A percentile compares a stretch with the other conserved stretches of the same genome.
Evolutionary conservation across 2,329 filamentous ascomycete species (phyloP).

Genomic region (Niveomyces coronatus): DNA sequence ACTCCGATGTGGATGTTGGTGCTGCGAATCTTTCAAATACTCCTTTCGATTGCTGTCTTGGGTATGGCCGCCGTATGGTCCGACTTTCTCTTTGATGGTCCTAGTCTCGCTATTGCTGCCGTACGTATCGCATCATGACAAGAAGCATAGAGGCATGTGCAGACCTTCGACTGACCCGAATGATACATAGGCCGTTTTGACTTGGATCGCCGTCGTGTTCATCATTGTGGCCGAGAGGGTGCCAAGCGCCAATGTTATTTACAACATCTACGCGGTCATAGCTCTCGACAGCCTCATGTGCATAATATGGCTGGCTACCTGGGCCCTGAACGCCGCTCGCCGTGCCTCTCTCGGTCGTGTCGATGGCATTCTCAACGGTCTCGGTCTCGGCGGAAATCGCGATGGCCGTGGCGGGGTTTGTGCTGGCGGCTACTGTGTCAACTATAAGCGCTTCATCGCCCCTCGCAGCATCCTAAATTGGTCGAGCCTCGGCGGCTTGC

Average conservation of each 20-base stretch:
- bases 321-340: slow-evolving; percentile 9
- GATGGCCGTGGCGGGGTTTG: slow-evolving; percentile 1
- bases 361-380: too few relatives aligned
- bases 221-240: slow-evolving; percentile 31
- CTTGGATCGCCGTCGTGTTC: slow-evolving; percentile 35
- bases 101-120: slow-evolving; percentile 25
- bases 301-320: slow-evolving; percentile 38
- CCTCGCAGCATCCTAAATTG: slow-evolving; percentile 1
- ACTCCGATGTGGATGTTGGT: slow-evolving; percentile 32
- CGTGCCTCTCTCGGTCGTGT: slow-evolving; percentile 1
- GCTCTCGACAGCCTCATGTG: slow-evolving; percentile 32
- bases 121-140: too few relatives aligned
- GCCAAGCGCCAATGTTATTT: slow-evolving; percentile 21
- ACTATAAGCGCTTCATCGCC: slow-evolving; percentile 4
- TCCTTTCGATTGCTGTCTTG: slow-evolving; percentile 33
- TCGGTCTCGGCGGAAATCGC: neutral
- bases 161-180: slow-evolving; percentile 10
- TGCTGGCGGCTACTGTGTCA: slow-evolving; percentile 15
- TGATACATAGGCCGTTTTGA: slow-evolving; percentile 31
- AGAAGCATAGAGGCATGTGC: too few relatives aligned
- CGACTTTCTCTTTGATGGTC: slow-evolving; percentile 7
- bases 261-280: slow-evolving; percentile 35
- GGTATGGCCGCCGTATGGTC: slow-evolving; percentile 25
- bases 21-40: slow-evolving; percentile 29
- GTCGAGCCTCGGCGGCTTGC: slow-evolving; percentile 2